Base-by-base conservation (phyloP, 2,329 filamentous ascomycete species). In the Pseudocercospora fuligena region DNA sequence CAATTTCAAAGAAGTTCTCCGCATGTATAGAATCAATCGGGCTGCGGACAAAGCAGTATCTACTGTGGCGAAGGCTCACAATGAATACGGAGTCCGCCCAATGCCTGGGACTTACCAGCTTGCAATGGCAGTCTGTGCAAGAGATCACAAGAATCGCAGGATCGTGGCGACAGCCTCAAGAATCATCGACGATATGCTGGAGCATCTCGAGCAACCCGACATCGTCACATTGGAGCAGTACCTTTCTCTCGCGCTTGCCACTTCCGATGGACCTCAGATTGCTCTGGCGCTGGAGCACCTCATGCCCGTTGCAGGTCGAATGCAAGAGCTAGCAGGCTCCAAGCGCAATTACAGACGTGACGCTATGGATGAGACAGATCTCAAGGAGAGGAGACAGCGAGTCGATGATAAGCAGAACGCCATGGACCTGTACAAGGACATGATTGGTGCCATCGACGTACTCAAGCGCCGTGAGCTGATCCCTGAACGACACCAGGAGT, bases 91-190 rank as follows among this genome's bases (percentile, higher is more conserved):
- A 11, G 36, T 79, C 33, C 61, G 65, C 14, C 75, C 78, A 0
- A 73, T 63, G 21, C 73, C 73, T 14, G 86, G 85, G 65, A 88
- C 88, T 9, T 92, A 93, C 80, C 86, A 87, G 61, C 86, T 92
- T 56, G 92, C 90, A 62, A 88, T 97, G 82, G 85, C 86, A 69
- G 85, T 88, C 5, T 97, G 93, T 78, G 81, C 88, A 25, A 87
- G 90, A 64, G 93, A 97, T 81, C 90, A 89, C 74, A 88, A 89
- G 63, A 97, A 96, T 77, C 83, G 78, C n/a, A 86, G 89, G 61
- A 86, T 87, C 23, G 86, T 97, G 70, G 79, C 82, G 2, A 85
- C 90, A 70, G 90, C 92, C 4, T 87, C 83, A 60, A 78, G 82
- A 60, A 82, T 97, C 27, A 80, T 97, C 31, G 82, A 88, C 61